These are phyloP conservation scores for Eucommia ulmoides DNA, from an alignment of 257 asterid genomes.

Conservation along the genomic window DNA sequence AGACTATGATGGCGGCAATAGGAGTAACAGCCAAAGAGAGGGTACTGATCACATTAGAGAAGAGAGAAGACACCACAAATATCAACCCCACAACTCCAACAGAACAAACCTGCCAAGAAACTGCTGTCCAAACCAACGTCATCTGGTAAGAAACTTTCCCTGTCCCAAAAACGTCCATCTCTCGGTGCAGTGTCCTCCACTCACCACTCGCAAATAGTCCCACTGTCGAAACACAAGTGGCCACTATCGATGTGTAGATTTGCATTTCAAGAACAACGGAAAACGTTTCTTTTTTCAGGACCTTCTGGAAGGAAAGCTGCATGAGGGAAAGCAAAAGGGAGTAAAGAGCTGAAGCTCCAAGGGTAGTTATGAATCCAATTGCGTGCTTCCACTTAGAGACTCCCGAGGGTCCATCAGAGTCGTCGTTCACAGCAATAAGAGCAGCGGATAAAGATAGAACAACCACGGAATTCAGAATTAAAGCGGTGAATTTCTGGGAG, in stretches of 20 bases:
- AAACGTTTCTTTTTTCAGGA: not conserved
- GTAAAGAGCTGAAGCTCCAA: not conserved
- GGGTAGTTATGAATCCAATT: not conserved
- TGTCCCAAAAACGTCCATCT: not conserved
- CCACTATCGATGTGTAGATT: not conserved
- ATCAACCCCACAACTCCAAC: not conserved
- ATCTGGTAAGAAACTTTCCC: constrained; percentile 1
- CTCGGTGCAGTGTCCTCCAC: not conserved
- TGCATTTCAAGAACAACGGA: not conserved
- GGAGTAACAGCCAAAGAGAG: constrained; percentile 1
- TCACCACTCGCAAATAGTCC: not conserved
- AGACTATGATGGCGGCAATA: not conserved
- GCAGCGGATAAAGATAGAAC: not conserved
- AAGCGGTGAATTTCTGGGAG: not conserved
- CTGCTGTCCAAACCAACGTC: not conserved
- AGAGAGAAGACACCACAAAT: not conserved
- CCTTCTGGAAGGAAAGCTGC: not conserved
- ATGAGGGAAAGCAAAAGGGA: not conserved
- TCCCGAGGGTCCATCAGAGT: not conserved
- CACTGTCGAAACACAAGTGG: not conserved
- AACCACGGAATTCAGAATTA: constrained; percentile 1
- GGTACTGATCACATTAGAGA: not conserved
- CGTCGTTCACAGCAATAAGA: not conserved
- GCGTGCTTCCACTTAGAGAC: not conserved
- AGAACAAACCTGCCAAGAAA: not conserved